Evolutionary conservation across 768 basidiomycete genomes (phyloP).

Genomic region (Phylloporus sp.): DNA sequence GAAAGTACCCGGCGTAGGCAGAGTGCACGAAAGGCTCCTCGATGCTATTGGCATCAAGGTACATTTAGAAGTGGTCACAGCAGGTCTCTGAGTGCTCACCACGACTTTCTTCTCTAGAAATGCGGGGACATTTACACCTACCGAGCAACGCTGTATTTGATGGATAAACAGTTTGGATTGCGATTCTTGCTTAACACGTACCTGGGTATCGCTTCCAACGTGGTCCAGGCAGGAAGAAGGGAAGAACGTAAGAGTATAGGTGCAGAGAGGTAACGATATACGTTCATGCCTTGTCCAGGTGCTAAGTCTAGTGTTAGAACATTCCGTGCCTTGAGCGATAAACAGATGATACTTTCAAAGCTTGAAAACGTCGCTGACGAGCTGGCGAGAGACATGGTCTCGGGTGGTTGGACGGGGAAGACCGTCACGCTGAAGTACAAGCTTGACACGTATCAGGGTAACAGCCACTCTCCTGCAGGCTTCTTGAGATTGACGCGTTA

Average conservation of each 20-base stretch:
- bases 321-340: constrained; percentile 63
- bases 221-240: constrained; percentile 67
- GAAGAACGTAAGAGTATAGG: constrained; percentile 92
- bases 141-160: constrained; percentile 66
- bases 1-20: constrained; percentile 84
- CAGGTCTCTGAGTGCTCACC: not conserved
- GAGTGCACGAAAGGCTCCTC: constrained; percentile 83
- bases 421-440: constrained; percentile 94
- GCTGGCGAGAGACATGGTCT: constrained; percentile 73
- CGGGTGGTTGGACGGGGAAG: constrained; percentile 78
- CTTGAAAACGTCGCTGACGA: constrained; percentile 78
- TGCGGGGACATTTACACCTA: constrained; percentile 86
- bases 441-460: constrained; percentile 83
- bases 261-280: constrained; percentile 60
- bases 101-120: constrained; percentile 41
- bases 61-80: not conserved
- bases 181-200: constrained; percentile 70
- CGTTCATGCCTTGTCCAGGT: not conserved
- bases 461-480: not conserved
- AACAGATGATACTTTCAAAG: constrained; percentile 64
- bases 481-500: constrained; percentile 5
- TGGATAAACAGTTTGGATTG: constrained; percentile 87
- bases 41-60: constrained; percentile 85
- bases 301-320: constrained; percentile 45
- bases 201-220: constrained; percentile 83